Base-by-base conservation (phyloP, 164 flowering plant species). In the Piper betle region DNA sequence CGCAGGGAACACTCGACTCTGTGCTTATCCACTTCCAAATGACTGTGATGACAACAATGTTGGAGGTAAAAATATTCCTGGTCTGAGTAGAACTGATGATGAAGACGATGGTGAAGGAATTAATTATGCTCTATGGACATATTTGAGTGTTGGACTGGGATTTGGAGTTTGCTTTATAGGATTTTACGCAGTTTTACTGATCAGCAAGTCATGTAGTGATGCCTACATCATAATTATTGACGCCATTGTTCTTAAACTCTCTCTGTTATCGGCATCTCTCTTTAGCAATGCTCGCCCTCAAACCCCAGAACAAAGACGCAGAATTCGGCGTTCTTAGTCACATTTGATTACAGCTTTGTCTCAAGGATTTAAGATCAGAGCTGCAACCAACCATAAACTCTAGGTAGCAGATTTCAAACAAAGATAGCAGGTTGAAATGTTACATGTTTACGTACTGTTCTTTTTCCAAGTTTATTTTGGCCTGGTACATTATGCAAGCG, bases 201-300 rank as follows among this genome's bases (percentile, higher is more conserved):
- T 53, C n/a, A 53, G 56, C 2, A 4, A 53, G 56, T 53, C 56
- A n/a, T 53, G 56, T n/a, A 53, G 4, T 16, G 56, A 53, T 53
- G 56, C 56, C n/a, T 53, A 53, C 15, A n/a, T 53, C 56, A 53
- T n/a, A 53, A 15, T 53, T 17, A 53, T 53, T 20, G 56, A 53
- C 20, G n/a, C 10, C 33, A 53, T 53, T 2, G 10, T 53, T 20
- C 2, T 7, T n/a, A 53, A 53, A 8, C 19, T 53, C 15, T 20
- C 56, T 6, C 3, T 6, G 2, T 20, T 20, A n/a, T 20, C 5
- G n/a, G 56, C 56, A 53, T 3, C 1, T 43, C 2, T 43, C 12
- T 7, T 7, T 2, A 15, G 50, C 50, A 43, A 43, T 43, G 12
- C 12, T 3, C 50, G 50, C 12, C 50, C 2, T 43, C 50, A 43